Percentiles rank a stretch among this genome's conserved stretches.
These are phyloP conservation scores for Penicillium sumatraense DNA, from an alignment of 2,329 filamentous ascomycete species.

Conservation along the genomic window DNA sequence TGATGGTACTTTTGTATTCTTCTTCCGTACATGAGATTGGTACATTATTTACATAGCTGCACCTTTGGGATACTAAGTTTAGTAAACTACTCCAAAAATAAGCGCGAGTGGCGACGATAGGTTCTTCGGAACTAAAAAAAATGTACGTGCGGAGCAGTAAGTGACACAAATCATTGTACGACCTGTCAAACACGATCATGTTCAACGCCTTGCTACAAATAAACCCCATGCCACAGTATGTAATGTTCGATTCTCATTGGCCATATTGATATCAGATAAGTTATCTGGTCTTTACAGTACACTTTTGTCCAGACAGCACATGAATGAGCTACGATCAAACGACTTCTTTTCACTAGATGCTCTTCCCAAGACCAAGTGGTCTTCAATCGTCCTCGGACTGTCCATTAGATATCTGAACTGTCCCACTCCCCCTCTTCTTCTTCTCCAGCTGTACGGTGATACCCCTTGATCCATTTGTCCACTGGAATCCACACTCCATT, in stretches of 20 bases:
- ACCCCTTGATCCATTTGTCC: conserved; percentile 2
- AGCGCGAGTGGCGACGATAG: not conserved
- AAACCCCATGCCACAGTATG: not conserved
- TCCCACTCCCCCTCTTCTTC: too few species aligned
- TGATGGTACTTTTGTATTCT: too few species aligned
- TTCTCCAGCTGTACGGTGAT: not conserved
- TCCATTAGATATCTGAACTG: not conserved
- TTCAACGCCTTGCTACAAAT: not conserved
- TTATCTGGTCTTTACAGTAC: too few species aligned
- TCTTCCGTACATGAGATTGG: too few species aligned
- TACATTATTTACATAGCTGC: too few species aligned
- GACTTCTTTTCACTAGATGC: too few species aligned
- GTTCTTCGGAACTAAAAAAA: too few species aligned
- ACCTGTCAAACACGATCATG: not conserved
- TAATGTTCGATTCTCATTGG: not conserved
- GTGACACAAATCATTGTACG: not conserved
- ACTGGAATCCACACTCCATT: conserved; percentile 3
- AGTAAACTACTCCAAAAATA: not conserved
- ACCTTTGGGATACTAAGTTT: not conserved
- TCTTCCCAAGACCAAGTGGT: too few species aligned
- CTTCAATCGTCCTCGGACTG: not conserved
- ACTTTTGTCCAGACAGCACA: too few species aligned
- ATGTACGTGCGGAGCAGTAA: not conserved
- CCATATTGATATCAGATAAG: too few species aligned
- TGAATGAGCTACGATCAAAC: too few species aligned